phyloP scores from a whole-genome alignment of 305 asterid species.

The Andrographis paniculata region DNA sequence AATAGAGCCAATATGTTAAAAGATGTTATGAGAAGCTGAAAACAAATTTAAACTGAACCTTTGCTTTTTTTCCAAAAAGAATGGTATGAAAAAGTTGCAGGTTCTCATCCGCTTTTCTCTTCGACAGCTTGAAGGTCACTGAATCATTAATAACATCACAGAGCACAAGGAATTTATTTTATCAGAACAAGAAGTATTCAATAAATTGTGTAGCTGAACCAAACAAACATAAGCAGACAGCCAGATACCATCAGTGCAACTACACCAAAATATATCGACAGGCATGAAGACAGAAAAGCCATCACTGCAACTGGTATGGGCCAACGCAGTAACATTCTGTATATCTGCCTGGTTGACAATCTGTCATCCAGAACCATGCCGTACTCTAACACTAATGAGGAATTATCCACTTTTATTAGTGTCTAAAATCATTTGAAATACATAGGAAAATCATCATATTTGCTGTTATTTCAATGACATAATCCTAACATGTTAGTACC shows the following conservation, averaged over 20 bases:
- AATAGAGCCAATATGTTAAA: background rate
- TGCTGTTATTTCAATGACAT: background rate
- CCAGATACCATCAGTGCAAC: slow-evolving; percentile 12
- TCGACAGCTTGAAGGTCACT: slow-evolving; percentile 92
- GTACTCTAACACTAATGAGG: too few relatives aligned
- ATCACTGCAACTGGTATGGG: background rate
- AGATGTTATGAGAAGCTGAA: background rate
- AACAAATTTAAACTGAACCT: slow-evolving; percentile 34
- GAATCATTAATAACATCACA: slow-evolving; percentile 18
- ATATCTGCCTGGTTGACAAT: slow-evolving; percentile 1
- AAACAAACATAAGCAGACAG: background rate
- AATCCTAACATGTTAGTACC: background rate
- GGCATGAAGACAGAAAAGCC: too few relatives aligned
- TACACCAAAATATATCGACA: too few relatives aligned
- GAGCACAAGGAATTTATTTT: slow-evolving; percentile 3
- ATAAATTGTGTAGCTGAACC: background rate
- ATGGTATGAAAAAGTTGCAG: slow-evolving; percentile 74
- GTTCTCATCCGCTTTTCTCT: slow-evolving; percentile 87
- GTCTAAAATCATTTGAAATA: background rate
- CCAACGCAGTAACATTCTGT: slow-evolving; percentile 1
- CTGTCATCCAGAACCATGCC: slow-evolving; percentile 9
- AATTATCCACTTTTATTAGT: too few relatives aligned
- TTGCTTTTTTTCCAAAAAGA: slow-evolving; percentile 80
- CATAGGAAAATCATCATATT: slow-evolving; percentile 1
- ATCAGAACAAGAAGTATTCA: background rate